Evolutionary conservation across 148 eudicot species (phyloP).

Genomic region (Rhododendron williamsianum): DNA sequence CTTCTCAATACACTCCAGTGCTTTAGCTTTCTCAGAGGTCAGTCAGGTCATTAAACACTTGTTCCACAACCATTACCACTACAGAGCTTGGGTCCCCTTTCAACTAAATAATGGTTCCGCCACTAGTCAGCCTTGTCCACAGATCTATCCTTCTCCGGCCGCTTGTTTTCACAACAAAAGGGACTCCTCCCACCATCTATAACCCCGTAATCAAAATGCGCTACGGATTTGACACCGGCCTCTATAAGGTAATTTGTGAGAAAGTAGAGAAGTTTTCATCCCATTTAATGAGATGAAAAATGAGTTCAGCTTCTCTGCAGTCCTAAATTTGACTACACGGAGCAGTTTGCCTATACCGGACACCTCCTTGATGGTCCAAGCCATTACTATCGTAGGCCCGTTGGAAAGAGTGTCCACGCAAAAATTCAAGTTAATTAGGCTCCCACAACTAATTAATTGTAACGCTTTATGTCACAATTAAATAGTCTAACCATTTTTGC

Average conservation of each 20-base stretch:
- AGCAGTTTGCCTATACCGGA: neutral
- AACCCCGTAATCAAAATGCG: neutral
- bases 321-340: neutral
- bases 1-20: neutral
- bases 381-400: neutral
- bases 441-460: neutral
- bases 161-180: neutral
- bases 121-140: neutral
- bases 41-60: neutral
- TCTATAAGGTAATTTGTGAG: neutral
- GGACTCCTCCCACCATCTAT: neutral
- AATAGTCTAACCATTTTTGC: neutral
- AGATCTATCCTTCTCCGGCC: neutral
- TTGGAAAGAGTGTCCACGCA: neutral
- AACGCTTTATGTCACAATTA: neutral
- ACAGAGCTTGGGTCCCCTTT: neutral
- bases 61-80: neutral
- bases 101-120: neutral
- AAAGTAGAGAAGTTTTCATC: neutral
- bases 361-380: neutral
- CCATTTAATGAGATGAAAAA: neutral
- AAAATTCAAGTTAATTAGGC: neutral
- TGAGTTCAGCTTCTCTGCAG: neutral
- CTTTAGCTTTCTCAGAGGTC: neutral
- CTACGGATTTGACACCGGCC: neutral